phyloP scores from a whole-genome alignment of 306 rosid genomes.

The Pyrus bretschneideri region DNA sequence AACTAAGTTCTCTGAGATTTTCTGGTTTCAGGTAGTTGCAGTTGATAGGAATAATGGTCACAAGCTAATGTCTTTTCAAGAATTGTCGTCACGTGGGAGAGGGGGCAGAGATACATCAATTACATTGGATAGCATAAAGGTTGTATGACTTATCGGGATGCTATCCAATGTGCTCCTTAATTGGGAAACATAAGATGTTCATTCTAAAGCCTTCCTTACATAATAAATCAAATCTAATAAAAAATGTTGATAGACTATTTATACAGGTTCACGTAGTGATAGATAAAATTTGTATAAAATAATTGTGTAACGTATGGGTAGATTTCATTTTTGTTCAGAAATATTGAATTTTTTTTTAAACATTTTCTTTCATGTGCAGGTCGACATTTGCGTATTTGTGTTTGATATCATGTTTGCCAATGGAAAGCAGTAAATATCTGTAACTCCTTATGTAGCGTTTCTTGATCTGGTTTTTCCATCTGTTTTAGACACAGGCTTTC shows the following conservation, averaged over 20 bases:
- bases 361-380: slow-evolving; percentile 49
- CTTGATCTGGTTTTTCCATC: not conserved
- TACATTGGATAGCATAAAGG: slow-evolving; percentile 69
- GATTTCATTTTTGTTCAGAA: slow-evolving; percentile 2
- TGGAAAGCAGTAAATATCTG: slow-evolving; percentile 65
- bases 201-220: not conserved
- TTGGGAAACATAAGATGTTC: not conserved
- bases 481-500: not conserved
- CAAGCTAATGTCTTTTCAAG: slow-evolving; percentile 80
- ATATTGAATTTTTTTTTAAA: slow-evolving; percentile 17
- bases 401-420: slow-evolving; percentile 85
- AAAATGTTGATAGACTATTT: not conserved
- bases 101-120: slow-evolving; percentile 62
- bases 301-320: not conserved
- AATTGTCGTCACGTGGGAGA: slow-evolving; percentile 80
- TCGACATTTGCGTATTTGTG: slow-evolving; percentile 73
- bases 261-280: not conserved
- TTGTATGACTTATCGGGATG: slow-evolving; percentile 11
- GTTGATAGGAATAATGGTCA: slow-evolving; percentile 67
- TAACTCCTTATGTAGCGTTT: slow-evolving; percentile 2
- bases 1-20: slow-evolving; percentile 6
- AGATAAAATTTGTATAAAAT: not conserved
- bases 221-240: not conserved
- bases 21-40: slow-evolving; percentile 70
- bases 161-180: not conserved